A percentile compares a stretch with the other conserved stretches of the same genome.
Evolutionary conservation across 768 basidiomycete species (phyloP).

Genomic region (Mrakia gelida): DNA sequence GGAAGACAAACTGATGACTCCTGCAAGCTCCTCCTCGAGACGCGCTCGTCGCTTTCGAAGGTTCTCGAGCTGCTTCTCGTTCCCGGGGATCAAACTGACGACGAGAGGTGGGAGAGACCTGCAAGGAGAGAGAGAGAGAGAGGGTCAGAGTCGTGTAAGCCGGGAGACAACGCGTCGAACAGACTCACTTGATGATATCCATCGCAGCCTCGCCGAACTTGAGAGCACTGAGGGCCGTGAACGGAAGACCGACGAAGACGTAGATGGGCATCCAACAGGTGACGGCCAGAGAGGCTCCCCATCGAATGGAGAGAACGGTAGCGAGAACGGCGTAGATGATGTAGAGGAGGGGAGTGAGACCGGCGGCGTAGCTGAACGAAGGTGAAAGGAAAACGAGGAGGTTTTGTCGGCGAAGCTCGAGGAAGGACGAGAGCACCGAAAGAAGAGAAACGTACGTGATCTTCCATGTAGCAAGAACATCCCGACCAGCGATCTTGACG

Average conservation of each 20-base stretch:
- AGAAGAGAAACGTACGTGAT: slow-evolving; percentile 54
- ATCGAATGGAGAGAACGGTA: slow-evolving; percentile 64
- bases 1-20: slow-evolving; percentile 43
- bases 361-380: slow-evolving; percentile 59
- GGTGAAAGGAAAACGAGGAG: not conserved
- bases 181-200: slow-evolving; percentile 85
- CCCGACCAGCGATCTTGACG: slow-evolving; percentile 89
- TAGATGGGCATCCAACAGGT: slow-evolving; percentile 71
- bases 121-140: not conserved
- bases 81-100: slow-evolving; percentile 80
- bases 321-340: slow-evolving; percentile 74
- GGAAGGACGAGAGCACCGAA: not conserved
- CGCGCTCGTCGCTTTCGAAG: slow-evolving; percentile 67
- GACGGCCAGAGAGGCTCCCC: slow-evolving; percentile 60
- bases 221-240: slow-evolving; percentile 86
- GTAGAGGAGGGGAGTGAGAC: slow-evolving; percentile 80
- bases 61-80: slow-evolving; percentile 71
- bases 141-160: not conserved
- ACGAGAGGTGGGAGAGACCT: slow-evolving; percentile 88
- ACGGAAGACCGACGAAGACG: slow-evolving; percentile 67
- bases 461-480: slow-evolving; percentile 98
- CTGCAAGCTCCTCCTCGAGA: slow-evolving; percentile 77
- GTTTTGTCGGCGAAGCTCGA: too few relatives aligned
- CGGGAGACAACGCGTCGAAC: not conserved
- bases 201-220: slow-evolving; percentile 98